Evolutionary conservation across 2,329 filamentous ascomycete genomes (phyloP), one percentile per base, ranked within the genome.

Genomic region (Verticillium nonalfalfae): DNA sequence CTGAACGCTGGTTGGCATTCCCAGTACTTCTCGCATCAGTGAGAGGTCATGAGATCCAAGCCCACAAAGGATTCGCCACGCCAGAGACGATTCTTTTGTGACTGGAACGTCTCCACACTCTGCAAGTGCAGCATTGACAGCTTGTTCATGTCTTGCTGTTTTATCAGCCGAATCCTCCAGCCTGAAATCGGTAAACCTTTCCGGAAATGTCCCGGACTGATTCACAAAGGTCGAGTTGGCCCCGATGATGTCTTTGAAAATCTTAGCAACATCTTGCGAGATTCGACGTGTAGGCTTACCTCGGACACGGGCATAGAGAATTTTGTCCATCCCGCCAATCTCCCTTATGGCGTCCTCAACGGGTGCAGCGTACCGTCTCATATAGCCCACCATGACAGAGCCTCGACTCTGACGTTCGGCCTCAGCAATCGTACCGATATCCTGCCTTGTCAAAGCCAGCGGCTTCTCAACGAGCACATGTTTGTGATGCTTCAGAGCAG

Each of bases 401-500:
- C 75, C 75, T 31, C 67, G 66, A 1, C 75, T 73, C 5, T 65
- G 67, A 15, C 69, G 66, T 66, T 83, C 78, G 0, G 82, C 82
- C 0, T 73, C 76, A 52, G 79, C 69, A 55, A 86, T 80, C 1
- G 73, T 67, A 21, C 77, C 67, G 0, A 76, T 75, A 56, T 76
- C 75, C 7, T 70, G 73, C 11, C 79, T 65, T 50, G 75, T 79
- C 34, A 86, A 70, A 0, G 80, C 76, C 14, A 85, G 66, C 0
- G 84, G 83, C 61, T 84, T 84, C 67, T 86, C 83, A 33, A 86
- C 71, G 64, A 86, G 76, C 56, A 83, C 81, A 62, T 81, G 72
- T 67, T 87, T 87, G 50, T 76, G 77, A 15, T 76, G 69, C 61
- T 78, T 63, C 3, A 86, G 70, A 1, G 82, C 81, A 2, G 75